Evolutionary conservation across 2,329 filamentous ascomycete genomes (phyloP).

Genomic region (Fusarium globosum): DNA sequence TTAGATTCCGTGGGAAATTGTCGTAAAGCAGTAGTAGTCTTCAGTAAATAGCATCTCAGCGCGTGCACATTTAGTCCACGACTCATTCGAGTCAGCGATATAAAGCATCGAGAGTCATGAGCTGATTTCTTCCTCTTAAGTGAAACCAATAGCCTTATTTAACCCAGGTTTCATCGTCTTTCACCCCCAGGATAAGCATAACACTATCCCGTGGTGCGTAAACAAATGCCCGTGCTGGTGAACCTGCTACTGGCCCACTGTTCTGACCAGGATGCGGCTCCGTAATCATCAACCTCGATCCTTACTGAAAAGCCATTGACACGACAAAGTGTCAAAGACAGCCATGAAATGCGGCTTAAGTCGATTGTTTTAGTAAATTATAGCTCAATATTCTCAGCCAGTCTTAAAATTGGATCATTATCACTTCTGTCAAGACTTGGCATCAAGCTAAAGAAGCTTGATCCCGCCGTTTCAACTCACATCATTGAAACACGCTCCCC

Average conservation of each 20-base stretch:
- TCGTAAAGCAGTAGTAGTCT: accelerated
- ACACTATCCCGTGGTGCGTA: not conserved
- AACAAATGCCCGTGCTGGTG: not conserved
- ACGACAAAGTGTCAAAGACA: accelerated
- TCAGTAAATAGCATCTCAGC: not conserved
- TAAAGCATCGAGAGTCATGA: not conserved
- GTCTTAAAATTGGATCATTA: not conserved
- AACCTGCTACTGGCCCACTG: not conserved
- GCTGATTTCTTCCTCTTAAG: not conserved
- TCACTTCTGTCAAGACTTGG: not conserved
- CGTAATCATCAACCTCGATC: not conserved
- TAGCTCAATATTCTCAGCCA: accelerated
- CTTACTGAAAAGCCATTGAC: accelerated
- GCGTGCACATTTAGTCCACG: accelerated
- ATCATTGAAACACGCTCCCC: slow-evolving; percentile 16
- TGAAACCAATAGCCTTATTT: not conserved
- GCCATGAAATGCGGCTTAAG: not conserved
- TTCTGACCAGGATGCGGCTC: not conserved
- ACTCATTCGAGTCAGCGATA: not conserved
- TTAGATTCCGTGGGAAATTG: accelerated
- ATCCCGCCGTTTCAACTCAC: not conserved
- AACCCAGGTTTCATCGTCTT: not conserved
- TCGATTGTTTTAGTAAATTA: accelerated
- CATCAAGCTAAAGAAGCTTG: not conserved
- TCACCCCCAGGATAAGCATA: slow-evolving; percentile 2